These are phyloP conservation scores for Sclerotinia trifoliorum DNA, from an alignment of 2,329 filamentous ascomycete species.

Conservation along the genomic window DNA sequence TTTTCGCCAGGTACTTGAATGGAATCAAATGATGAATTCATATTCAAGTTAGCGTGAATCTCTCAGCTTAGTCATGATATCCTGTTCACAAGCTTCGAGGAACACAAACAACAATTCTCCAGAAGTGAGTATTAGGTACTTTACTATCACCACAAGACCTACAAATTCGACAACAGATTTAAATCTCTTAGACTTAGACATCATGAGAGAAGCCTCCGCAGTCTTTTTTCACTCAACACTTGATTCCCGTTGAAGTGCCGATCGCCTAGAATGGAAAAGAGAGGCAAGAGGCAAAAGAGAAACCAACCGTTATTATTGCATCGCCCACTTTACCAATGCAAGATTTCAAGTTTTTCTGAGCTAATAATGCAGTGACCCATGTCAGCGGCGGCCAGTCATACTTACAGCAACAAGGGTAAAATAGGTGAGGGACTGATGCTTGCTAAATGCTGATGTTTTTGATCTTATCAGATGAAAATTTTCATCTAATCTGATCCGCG, in stretches of 20 bases:
- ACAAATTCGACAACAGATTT: neutral
- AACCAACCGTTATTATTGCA: neutral
- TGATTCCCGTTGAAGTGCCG: neutral
- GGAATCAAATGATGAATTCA: too few relatives aligned
- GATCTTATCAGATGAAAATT: conserved; percentile 24
- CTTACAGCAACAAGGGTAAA: conserved; percentile 6
- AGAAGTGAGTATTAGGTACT: neutral
- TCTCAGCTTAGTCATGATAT: too few relatives aligned
- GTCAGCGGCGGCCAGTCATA: conserved; percentile 11
- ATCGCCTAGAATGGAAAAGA: neutral
- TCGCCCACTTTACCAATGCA: conserved; percentile 12
- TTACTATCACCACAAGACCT: neutral
- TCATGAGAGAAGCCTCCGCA: neutral
- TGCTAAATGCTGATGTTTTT: neutral
- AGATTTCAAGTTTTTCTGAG: conserved; percentile 7
- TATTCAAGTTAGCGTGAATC: too few relatives aligned
- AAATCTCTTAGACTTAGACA: too few relatives aligned
- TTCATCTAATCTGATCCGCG: conserved; percentile 20
- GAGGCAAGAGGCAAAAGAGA: neutral
- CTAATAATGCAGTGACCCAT: conserved; percentile 10
- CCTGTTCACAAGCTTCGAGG: too few relatives aligned
- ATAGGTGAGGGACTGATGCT: conserved; percentile 2
- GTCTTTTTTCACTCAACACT: neutral
- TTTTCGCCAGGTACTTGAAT: too few relatives aligned
- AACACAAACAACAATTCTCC: too few relatives aligned